phyloP scores from a whole-genome alignment of 768 basidiomycete species.

The Kwoniella sp. region DNA sequence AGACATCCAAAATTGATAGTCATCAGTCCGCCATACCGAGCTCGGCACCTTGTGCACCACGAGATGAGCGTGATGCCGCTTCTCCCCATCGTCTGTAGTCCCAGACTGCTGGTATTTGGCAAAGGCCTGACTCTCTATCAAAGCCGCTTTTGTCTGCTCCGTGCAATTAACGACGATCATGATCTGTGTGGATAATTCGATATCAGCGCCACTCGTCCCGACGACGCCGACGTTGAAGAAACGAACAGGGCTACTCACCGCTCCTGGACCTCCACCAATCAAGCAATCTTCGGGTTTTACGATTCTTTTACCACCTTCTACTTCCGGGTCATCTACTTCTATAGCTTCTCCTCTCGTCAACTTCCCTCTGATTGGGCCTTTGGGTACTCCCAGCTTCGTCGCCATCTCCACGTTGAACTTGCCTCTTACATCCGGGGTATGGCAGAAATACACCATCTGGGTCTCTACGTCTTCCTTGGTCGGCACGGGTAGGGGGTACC shows the following conservation, averaged over 20 bases:
- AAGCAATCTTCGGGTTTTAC: constrained; percentile 53
- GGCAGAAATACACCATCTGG: constrained; percentile 52
- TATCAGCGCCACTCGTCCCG: neutral
- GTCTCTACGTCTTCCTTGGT: constrained; percentile 31
- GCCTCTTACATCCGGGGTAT: constrained; percentile 61
- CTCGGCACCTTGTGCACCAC: constrained; percentile 71
- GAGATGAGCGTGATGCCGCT: constrained; percentile 47
- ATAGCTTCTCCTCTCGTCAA: constrained; percentile 71
- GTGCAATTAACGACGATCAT: constrained; percentile 73
- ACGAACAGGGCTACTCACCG: constrained; percentile 37
- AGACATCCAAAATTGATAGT: constrained; percentile 74
- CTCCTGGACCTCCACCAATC: constrained; percentile 42
- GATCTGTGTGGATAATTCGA: constrained; percentile 21
- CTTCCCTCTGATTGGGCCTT: constrained; percentile 64
- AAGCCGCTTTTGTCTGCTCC: constrained; percentile 44
- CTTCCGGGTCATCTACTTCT: constrained; percentile 55
- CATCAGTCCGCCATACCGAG: constrained; percentile 68
- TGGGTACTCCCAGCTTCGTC: constrained; percentile 65
- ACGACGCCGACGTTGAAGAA: neutral
- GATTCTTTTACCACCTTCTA: constrained; percentile 34
- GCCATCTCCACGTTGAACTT: constrained; percentile 77
- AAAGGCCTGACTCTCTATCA: constrained; percentile 28
- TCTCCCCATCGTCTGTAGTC: constrained; percentile 54
- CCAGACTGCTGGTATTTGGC: constrained; percentile 21
- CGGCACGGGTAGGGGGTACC: constrained; percentile 30